phyloP scores from a whole-genome alignment of 441 rosid genomes.

The Gossypium gossypioides region DNA sequence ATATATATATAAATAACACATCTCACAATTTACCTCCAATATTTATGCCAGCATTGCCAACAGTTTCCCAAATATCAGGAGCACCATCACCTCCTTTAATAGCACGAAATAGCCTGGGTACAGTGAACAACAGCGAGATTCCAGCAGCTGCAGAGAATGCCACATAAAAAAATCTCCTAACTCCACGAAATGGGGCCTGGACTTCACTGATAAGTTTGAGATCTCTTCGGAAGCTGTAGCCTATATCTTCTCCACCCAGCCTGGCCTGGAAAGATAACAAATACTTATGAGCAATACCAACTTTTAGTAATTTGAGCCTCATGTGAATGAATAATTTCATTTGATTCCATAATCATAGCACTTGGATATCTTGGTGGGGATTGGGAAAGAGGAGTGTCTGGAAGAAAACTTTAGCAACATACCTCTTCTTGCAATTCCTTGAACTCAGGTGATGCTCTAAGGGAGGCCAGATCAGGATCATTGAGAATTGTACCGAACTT shows the following conservation, averaged over 20 bases:
- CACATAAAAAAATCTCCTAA: conserved; percentile 68
- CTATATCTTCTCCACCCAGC: conserved; percentile 91
- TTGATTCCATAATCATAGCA: background rate
- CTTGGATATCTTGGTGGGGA: background rate
- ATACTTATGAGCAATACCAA: conserved; percentile 12
- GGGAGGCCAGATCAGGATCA: conserved; percentile 90
- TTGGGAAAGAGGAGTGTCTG: background rate
- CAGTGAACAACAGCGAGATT: conserved; percentile 68
- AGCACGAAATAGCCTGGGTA: conserved; percentile 70
- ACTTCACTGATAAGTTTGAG: conserved; percentile 90
- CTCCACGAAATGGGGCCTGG: conserved; percentile 97
- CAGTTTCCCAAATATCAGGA: conserved; percentile 64
- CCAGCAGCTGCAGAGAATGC: conserved; percentile 89
- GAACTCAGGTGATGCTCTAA: conserved; percentile 86
- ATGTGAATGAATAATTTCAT: conserved; percentile 1
- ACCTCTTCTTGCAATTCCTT: conserved; percentile 96
- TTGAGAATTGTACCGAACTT: conserved; percentile 84
- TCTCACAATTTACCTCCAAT: conserved; percentile 52
- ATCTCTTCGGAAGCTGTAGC: conserved; percentile 77
- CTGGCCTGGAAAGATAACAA: conserved; percentile 50
- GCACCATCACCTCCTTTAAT: conserved; percentile 71
- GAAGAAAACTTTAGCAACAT: conserved; percentile 9
- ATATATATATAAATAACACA: background rate
- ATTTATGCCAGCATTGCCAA: conserved; percentile 72
- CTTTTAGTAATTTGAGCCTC: conserved; percentile 2